These are phyloP conservation scores for Gynandropsis gynandra DNA, from an alignment of 345 rosid species.

Conservation along the genomic window DNA sequence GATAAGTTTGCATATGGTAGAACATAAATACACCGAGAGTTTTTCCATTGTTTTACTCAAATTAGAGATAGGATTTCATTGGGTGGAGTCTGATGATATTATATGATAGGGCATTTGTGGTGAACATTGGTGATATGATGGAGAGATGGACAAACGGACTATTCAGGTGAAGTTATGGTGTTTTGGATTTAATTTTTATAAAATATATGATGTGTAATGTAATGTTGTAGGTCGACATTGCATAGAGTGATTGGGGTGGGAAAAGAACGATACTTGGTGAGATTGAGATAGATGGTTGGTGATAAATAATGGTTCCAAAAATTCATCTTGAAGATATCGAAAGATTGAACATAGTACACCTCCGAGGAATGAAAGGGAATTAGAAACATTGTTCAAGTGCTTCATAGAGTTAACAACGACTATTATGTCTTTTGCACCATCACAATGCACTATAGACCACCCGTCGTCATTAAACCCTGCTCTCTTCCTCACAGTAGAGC, in stretches of 20 bases:
- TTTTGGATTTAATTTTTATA: neutral
- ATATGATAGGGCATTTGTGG: conserved; percentile 68
- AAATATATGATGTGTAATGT: neutral
- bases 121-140: conserved; percentile 75
- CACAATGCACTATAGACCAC: conserved; percentile 76
- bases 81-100: no score
- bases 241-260: conserved; percentile 72
- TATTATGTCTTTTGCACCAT: conserved; percentile 90
- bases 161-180: conserved; percentile 43
- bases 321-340: no score
- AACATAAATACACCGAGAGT: no score
- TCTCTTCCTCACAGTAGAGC: no score
- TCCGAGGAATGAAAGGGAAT: conserved; percentile 63
- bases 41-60: no score
- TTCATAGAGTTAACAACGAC: conserved; percentile 73
- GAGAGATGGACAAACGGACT: conserved; percentile 86
- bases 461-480: conserved; percentile 75
- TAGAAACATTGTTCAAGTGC: conserved; percentile 41
- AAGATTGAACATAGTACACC: conserved; percentile 94
- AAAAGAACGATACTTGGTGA: conserved; percentile 77
- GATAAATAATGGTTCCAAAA: neutral
- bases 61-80: no score
- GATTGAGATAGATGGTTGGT: no score
- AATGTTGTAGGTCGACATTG: conserved; percentile 58
- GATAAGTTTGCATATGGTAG: no score